phyloP scores from a whole-genome alignment of 208 protist species.

The Crithidia fasciculata region DNA sequence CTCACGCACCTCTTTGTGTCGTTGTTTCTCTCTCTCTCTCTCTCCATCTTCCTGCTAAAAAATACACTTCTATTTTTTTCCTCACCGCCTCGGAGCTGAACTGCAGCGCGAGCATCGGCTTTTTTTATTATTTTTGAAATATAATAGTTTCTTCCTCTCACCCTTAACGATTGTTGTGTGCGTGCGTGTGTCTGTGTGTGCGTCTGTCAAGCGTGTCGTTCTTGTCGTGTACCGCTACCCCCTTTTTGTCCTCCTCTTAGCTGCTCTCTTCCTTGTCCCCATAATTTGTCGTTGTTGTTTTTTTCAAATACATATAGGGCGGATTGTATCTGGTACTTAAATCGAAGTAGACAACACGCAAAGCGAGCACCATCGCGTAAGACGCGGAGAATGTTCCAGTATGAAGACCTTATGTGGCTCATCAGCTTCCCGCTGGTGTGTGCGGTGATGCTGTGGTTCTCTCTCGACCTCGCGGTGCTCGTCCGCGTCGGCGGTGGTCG shows the following conservation, averaged over 20 bases:
- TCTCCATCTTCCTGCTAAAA: background rate
- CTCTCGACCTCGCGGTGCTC: slow-evolving; percentile 72
- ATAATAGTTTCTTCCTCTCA: background rate
- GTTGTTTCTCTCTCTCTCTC: background rate
- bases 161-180: background rate
- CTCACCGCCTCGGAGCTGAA: too few relatives aligned
- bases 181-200: background rate
- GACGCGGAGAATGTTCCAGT: slow-evolving; percentile 36
- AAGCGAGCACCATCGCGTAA: background rate
- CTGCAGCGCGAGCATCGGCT: background rate
- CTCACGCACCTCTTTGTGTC: background rate
- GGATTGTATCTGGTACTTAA: too few relatives aligned
- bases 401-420: slow-evolving; percentile 68
- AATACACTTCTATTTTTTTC: background rate
- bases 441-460: slow-evolving; percentile 54
- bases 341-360: too few relatives aligned
- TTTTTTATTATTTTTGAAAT: background rate
- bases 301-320: too few relatives aligned
- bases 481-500: slow-evolving; percentile 60
- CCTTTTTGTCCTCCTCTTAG: background rate
- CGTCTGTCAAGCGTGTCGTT: background rate
- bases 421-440: slow-evolving; percentile 65
- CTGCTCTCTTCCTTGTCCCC: background rate
- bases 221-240: background rate
- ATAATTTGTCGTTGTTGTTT: too few relatives aligned